Base-by-base conservation (phyloP, 1,284 basidiomycete species). In the Puccinia novopanici region DNA sequence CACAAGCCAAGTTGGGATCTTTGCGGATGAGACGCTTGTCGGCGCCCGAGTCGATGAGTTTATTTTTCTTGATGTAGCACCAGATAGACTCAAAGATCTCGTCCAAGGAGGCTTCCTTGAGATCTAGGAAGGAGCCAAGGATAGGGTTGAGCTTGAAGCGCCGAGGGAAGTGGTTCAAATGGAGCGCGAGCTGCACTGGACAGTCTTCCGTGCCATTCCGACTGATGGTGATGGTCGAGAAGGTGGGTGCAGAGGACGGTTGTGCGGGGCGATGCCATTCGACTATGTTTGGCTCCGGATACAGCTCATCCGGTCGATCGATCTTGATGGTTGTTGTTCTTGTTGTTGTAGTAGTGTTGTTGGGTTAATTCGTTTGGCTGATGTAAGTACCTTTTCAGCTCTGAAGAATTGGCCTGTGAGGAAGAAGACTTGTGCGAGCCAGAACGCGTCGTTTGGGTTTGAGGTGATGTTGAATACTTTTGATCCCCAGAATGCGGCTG, bases 401-500 rank as follows among this genome's bases (percentile, higher is more conserved):
- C 95, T 92, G 9, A 93, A 91, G 86, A 96, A 99, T 83, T 84
- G 82, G 94, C 95, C 89, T n/a, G 30, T 27, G 30, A 3, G 91
- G 86, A 98, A 99, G 87, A 95, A 95, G 0, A 93, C 93, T 86
- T 99, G 96, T 0, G 97, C 96, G 22, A 99, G 90, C 94, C 96
- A 98, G 86, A 98, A 99, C 12, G 95, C 97, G 86, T 99, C 97
- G 86, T 96, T 95, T 45, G 93, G 91, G 93, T 86, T 85, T 96
- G 95, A 92, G 59, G 96, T 98, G 91, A 95, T 94, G 79, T 90
- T 92, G 52, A 98, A 88, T 63, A 98, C 90, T 86, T 99, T 98
- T 87, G 96, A 93, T 2, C 95, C 97, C 97, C 97, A 99, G 85
- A 98, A 98, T 12, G 93, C 92, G 17, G 97, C 97, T 0, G 96